Percentiles rank a stretch among this genome's conserved stretches.
Conservation (phyloP, 306 rosid species). For the Glycine tomentella region DNA sequence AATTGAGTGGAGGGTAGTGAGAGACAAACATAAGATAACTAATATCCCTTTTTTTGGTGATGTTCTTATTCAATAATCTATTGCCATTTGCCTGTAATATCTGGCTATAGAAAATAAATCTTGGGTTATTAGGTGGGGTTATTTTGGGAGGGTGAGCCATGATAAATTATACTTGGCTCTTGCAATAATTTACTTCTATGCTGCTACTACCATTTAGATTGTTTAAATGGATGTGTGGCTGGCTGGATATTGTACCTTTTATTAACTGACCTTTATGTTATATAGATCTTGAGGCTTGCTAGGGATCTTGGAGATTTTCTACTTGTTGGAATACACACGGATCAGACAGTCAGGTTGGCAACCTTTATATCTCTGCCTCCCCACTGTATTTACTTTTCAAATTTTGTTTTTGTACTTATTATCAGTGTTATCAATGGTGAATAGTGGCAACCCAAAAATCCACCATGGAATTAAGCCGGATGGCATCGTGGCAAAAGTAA, state of each 20-base stretch:
- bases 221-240: slow-evolving; percentile 30
- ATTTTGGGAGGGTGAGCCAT: not conserved
- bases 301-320: slow-evolving; percentile 92
- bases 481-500: slow-evolving; percentile 22
- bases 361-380: slow-evolving; percentile 25
- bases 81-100: not conserved
- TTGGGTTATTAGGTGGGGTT: not conserved
- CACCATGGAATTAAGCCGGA: slow-evolving; percentile 11
- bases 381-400: slow-evolving; percentile 6
- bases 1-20: not conserved
- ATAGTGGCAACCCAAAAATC: not conserved
- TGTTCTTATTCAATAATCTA: slow-evolving; percentile 11
- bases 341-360: slow-evolving; percentile 83
- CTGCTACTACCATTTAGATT: slow-evolving; percentile 12
- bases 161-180: not conserved
- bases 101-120: not conserved
- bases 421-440: not conserved
- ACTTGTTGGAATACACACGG: slow-evolving; percentile 96
- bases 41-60: not conserved
- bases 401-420: not conserved
- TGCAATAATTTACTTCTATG: slow-evolving; percentile 2
- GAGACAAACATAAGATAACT: slow-evolving; percentile 4
- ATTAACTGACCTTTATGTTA: slow-evolving; percentile 36
- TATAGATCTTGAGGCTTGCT: slow-evolving; percentile 89
- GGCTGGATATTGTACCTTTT: slow-evolving; percentile 29